Percentiles rank a stretch among this genome's conserved stretches.
These are phyloP conservation scores for Hyaloscypha finlandica DNA, from an alignment of 495 filamentous ascomycete species.

Conservation along the genomic window DNA sequence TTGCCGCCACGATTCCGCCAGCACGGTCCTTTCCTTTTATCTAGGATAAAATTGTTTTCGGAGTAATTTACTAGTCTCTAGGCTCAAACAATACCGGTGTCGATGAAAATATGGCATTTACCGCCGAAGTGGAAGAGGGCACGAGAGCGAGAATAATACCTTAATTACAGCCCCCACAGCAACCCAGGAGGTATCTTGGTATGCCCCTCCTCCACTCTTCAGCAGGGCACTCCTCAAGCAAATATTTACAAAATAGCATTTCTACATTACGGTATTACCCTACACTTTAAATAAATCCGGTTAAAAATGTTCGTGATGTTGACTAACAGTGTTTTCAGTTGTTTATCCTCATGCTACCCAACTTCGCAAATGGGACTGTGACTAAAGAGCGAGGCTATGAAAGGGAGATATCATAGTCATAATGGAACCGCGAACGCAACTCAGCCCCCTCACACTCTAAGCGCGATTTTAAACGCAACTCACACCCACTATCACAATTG, in stretches of 20 bases:
- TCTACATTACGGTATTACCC: conserved; percentile 4
- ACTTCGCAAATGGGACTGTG: conserved; percentile 16
- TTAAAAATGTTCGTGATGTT: too few species aligned
- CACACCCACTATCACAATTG: not conserved
- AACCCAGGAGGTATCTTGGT: not conserved
- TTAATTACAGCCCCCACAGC: not conserved
- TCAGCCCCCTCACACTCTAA: not conserved
- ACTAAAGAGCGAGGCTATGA: conserved; percentile 8
- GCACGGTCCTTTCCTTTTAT: not conserved
- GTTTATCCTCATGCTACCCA: conserved; percentile 12
- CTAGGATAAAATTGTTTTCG: not conserved
- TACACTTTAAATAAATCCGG: conserved; percentile 6
- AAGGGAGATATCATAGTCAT: not conserved
- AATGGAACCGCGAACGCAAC: too few species aligned
- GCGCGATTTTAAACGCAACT: too few species aligned
- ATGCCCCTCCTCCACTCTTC: not conserved
- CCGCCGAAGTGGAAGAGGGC: not conserved
- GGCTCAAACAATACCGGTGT: not conserved
- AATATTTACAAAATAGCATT: conserved; percentile 18
- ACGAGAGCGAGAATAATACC: not conserved
- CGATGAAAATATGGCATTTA: not conserved
- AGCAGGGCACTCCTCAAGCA: not conserved
- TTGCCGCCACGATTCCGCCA: not conserved
- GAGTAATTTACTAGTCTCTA: not conserved
- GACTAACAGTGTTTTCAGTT: conserved; percentile 3